Base-by-base conservation (phyloP, 1,284 basidiomycete species). In the Moniliophthora roreri region DNA sequence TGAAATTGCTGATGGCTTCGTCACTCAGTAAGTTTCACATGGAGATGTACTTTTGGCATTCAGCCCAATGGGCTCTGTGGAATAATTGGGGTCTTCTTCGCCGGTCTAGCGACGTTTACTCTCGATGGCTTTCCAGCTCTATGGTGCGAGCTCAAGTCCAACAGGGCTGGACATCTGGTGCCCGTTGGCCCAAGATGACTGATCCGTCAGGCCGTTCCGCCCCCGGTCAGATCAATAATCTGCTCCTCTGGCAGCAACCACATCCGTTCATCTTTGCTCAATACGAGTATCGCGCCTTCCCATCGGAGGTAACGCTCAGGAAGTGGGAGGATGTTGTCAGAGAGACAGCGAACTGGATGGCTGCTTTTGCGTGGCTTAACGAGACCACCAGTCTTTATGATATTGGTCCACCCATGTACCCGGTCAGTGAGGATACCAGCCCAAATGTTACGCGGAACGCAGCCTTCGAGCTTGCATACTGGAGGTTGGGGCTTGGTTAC, bases 41-140 rank as follows among this genome's bases (percentile, higher is more conserved):
- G 76, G 82, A 84, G 60, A 79, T 81, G 80, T 78, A 74, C 61
- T 83, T 79, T 63, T 84, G 81, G 82, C 82, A 85, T 60, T 68
- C 69, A 50, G 73, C 72, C 7, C 82, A 85, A 62, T 84, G 81
- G 81, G 78, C 78, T 1, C 71, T 83, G 9, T 85, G 82, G 82
- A 75, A 75, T 57, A 80, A 82, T 63, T 80, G 77, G 78, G 76
- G 80, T 52, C 66, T 84, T 34, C 74, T 83, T 21, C 56, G 68
- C 20, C 74, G 76, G 39, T 76, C 77, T 0, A 70, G 66, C 37
- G 58, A 62, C 45, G 68, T 79, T 6, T 84, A 84, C 63, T 60
- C 66, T 3, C 71, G 72, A 1, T 84, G 82, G 63, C 73, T 84
- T 21, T 52, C 66, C 5, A 72, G 70, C 21, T 75, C 81, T 13